Percentiles rank a stretch among this genome's conserved stretches.
These are phyloP conservation scores for Leishmania braziliensis DNA, from an alignment of 208 protist species.

Conservation along the genomic window DNA sequence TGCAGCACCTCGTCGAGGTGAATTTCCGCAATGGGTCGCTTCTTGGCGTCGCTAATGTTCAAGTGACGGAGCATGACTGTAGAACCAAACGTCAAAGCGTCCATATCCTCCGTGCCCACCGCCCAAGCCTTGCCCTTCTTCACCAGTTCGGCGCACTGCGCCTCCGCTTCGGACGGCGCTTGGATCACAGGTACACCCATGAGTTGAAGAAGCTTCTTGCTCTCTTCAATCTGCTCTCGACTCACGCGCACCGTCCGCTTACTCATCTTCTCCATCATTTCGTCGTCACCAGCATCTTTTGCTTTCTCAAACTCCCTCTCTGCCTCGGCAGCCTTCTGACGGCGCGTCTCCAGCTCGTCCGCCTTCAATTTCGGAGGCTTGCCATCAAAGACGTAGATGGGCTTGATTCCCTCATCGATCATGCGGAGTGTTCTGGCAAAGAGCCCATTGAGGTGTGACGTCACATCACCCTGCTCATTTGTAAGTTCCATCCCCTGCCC, in stretches of 20 bases:
- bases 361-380: constrained; percentile 97
- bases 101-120: constrained; percentile 99
- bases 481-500: constrained; percentile 92
- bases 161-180: constrained; percentile 98
- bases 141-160: constrained; percentile 98
- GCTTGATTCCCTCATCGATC: constrained; percentile 98
- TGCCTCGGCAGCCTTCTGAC: constrained; percentile 93
- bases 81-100: constrained; percentile 98
- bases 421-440: constrained; percentile 98
- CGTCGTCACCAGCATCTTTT: constrained; percentile 87
- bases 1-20: constrained; percentile 89
- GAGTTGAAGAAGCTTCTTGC: constrained; percentile 96
- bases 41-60: constrained; percentile 95
- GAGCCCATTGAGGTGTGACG: constrained; percentile 98
- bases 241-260: constrained; percentile 95
- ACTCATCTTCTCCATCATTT: constrained; percentile 94
- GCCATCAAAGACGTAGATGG: constrained; percentile 99
- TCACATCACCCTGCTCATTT: constrained; percentile 97
- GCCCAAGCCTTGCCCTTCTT: constrained; percentile 96
- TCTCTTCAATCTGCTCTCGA: constrained; percentile 97
- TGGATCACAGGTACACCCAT: constrained; percentile 99
- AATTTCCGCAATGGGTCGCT: constrained; percentile 96
- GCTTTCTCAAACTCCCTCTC: constrained; percentile 91
- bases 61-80: constrained; percentile 96
- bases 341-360: constrained; percentile 92